These are phyloP conservation scores for Cyberlindnera nakhonratchasimensis DNA, from an alignment of 805 yeast genomes.

Conservation along the genomic window DNA sequence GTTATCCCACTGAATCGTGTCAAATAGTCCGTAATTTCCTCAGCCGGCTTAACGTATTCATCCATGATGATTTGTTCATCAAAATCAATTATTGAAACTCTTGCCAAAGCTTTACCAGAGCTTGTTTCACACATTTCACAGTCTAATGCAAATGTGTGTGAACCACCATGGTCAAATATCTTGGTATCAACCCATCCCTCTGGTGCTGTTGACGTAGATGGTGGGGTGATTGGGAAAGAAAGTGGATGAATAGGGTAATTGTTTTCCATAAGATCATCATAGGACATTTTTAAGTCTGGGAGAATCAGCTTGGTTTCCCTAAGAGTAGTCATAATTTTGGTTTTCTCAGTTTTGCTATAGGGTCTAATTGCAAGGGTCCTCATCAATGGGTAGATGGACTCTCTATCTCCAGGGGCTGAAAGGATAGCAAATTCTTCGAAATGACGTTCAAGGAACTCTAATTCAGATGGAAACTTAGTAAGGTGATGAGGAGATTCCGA, in stretches of 20 bases:
- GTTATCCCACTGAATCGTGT: conserved; percentile 89
- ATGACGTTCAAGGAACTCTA: conserved; percentile 31
- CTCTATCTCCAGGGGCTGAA: conserved; percentile 62
- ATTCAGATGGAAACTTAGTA: background rate
- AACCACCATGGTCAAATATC: conserved; percentile 50
- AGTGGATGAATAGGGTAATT: conserved; percentile 61
- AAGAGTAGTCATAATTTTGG: conserved; percentile 30
- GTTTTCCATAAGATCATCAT: conserved; percentile 45
- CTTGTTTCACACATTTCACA: conserved; percentile 87
- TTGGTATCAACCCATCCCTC: conserved; percentile 51
- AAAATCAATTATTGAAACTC: conserved; percentile 72
- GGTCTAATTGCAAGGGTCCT: conserved; percentile 55
- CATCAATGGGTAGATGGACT: conserved; percentile 49
- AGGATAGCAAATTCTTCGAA: conserved; percentile 48
- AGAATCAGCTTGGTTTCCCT: conserved; percentile 37
- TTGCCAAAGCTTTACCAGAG: conserved; percentile 62
- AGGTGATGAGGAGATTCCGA: background rate
- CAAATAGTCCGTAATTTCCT: conserved; percentile 71
- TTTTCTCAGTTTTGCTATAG: conserved; percentile 52
- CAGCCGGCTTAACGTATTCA: conserved; percentile 73
- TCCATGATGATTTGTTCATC: conserved; percentile 62
- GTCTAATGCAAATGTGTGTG: conserved; percentile 75
- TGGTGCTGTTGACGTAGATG: background rate
- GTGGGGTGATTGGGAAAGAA: conserved; percentile 17
- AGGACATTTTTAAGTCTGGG: conserved; percentile 49